These are phyloP conservation scores for Adenanthera pavonina DNA, from an alignment of 306 rosid genomes.

Conservation along the genomic window DNA sequence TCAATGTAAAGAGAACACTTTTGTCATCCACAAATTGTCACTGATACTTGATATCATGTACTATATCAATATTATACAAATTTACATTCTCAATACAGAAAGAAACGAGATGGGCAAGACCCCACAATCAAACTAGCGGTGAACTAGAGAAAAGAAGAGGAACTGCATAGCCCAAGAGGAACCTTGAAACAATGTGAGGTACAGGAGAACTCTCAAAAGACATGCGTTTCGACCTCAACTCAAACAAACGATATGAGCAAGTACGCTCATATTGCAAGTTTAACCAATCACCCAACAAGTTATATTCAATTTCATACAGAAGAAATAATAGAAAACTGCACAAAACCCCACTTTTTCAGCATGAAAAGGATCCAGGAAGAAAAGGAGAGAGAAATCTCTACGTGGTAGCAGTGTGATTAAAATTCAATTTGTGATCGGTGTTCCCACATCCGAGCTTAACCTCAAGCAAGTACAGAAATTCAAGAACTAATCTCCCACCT, in stretches of 20 bases:
- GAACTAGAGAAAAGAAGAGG: constrained; percentile 13
- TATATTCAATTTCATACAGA: constrained; percentile 53
- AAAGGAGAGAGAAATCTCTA: constrained; percentile 15
- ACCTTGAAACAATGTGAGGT: constrained; percentile 52
- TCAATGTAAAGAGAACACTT: neutral
- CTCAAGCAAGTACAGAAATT: constrained; percentile 36
- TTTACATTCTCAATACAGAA: neutral
- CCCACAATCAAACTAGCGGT: neutral
- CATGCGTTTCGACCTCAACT: constrained; percentile 44
- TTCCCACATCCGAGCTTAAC: constrained; percentile 41
- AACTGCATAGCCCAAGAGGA: constrained; percentile 29
- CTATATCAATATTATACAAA: neutral
- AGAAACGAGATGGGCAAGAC: neutral
- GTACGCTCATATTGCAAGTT: constrained; percentile 45
- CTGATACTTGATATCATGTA: neutral
- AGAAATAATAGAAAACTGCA: constrained; percentile 56
- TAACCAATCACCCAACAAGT: constrained; percentile 51
- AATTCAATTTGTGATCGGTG: constrained; percentile 30
- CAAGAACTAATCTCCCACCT: constrained; percentile 51
- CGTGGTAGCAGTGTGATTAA: constrained; percentile 35
- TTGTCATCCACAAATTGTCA: neutral
- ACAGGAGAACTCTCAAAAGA: constrained; percentile 47
- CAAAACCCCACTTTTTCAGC: constrained; percentile 48
- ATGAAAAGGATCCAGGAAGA: constrained; percentile 48
- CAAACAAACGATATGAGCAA: constrained; percentile 38